Evolutionary conservation across 2,329 filamentous ascomycete species (phyloP), one percentile per base, ranked within the genome.

Genomic region (Colletotrichum karsti): DNA sequence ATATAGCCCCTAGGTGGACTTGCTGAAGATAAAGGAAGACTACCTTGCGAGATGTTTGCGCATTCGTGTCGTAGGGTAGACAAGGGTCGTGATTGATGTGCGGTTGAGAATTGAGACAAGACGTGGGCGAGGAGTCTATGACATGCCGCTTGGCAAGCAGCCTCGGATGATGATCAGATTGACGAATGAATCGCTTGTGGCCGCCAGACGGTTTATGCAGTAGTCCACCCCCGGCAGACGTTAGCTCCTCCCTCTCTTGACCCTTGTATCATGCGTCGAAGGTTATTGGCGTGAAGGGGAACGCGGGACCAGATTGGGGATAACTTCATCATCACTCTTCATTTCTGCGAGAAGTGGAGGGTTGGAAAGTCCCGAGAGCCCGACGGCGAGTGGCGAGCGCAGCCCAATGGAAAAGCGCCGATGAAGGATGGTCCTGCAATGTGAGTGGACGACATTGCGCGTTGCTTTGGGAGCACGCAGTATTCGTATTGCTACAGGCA

Each of bases 161-260:
- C 50, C 63, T 63, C 63, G 63, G 63, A 26, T 63, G 50, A 37
- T 28, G 22, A 13, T n/a, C 9, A 28, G 22, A 54, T 35, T 26
- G 57, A 65, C 39, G 28, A 61, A 65, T 65, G 28, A 61, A 65
- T 65, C 56, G 30, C 33, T 15, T 37, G 30, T 54, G 56, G 28
- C 46, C 37, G 22, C 33, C 35, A 54, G 35, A 59, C 26, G 24
- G 33, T 22, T n/a, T 48, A 28, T 20, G 53, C 26, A 57, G 42
- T 60, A 50, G 55, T 53, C 26, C 44, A 35, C 54, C 20, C n/a
- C 41, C 35, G 22, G 22, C 41, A 55, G 24, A 22, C 54, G 35
- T 59, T 54, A 46, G 55, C 30, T 54, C 30, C 46, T 26, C 28
- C 30, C 46, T 26, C 28, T 20, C 10, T 51, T 33, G 33, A 54